These are phyloP conservation scores for Pyrus pyrifolia DNA, from an alignment of 306 rosid species.

Conservation along the genomic window DNA sequence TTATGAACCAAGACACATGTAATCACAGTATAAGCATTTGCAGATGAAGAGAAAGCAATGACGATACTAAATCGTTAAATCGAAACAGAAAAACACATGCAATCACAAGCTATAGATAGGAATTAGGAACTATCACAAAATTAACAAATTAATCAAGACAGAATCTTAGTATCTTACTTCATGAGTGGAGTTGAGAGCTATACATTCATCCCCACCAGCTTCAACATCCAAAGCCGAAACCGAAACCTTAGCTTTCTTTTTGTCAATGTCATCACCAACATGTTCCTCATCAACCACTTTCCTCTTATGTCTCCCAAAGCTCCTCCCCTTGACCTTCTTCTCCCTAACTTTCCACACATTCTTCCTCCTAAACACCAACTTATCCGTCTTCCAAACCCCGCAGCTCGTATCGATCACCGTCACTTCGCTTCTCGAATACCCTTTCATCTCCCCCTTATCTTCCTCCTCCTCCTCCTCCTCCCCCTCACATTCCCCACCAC, in stretches of 20 bases:
- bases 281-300: conserved; percentile 9
- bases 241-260: conserved; percentile 27
- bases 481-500: conserved; percentile 10
- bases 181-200: conserved; percentile 8
- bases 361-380: conserved; percentile 63
- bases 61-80: background rate
- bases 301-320: conserved; percentile 53
- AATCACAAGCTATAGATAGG: conserved; percentile 1
- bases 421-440: conserved; percentile 79
- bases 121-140: conserved; percentile 4
- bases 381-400: conserved; percentile 68
- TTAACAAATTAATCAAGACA: background rate
- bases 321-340: conserved; percentile 47
- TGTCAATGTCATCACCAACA: conserved; percentile 4
- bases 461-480: conserved; percentile 22
- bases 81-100: conserved; percentile 10
- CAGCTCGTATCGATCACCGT: conserved; percentile 86
- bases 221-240: conserved; percentile 2
- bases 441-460: conserved; percentile 47
- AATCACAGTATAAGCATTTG: background rate
- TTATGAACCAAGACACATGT: background rate
- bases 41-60: background rate
- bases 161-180: conserved; percentile 29
- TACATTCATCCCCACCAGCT: conserved; percentile 8
- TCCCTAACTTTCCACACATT: conserved; percentile 82